These are phyloP conservation scores for Magnaporthales sp. DNA, from an alignment of 2,329 filamentous ascomycete species.

Conservation along the genomic window DNA sequence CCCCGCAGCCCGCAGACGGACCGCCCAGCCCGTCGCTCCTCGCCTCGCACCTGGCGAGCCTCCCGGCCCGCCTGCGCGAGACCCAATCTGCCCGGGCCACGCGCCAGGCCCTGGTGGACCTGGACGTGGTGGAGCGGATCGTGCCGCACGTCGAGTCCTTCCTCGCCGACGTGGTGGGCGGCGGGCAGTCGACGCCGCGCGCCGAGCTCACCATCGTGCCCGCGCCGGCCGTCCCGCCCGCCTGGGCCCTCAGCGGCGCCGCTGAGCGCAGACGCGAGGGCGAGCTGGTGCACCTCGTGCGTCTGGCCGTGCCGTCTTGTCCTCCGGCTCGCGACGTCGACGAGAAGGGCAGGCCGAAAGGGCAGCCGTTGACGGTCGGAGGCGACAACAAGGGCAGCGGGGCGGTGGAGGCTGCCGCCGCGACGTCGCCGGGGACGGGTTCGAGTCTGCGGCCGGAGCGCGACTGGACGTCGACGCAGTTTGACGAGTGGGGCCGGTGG, in stretches of 20 bases:
- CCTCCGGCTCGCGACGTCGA: not conserved
- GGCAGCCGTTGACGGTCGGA: not conserved
- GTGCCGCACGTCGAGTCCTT: slow-evolving; percentile 32
- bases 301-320: slow-evolving; percentile 15
- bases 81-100: slow-evolving; percentile 23
- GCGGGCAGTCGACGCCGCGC: slow-evolving; percentile 22
- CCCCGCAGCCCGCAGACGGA: not conserved
- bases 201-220: slow-evolving; percentile 39
- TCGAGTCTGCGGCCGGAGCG: slow-evolving; percentile 2
- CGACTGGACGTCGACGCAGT: slow-evolving; percentile 18
- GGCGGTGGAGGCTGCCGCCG: not conserved
- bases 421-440: not conserved
- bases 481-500: slow-evolving; percentile 39
- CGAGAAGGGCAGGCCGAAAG: not conserved
- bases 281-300: slow-evolving; percentile 22
- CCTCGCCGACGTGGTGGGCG: slow-evolving; percentile 26
- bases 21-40: slow-evolving; percentile 12
- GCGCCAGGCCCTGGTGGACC: slow-evolving; percentile 27
- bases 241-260: slow-evolving; percentile 26
- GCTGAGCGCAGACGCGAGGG: slow-evolving; percentile 18
- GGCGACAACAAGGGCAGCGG: not conserved
- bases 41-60: slow-evolving; percentile 22
- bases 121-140: slow-evolving; percentile 28
- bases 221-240: slow-evolving; percentile 24
- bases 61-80: slow-evolving; percentile 27